A percentile compares a stretch with the other conserved stretches of the same genome.
Evolutionary conservation across 140 eudicot genomes (phyloP).

Genomic region (Oenanthe javanica): DNA sequence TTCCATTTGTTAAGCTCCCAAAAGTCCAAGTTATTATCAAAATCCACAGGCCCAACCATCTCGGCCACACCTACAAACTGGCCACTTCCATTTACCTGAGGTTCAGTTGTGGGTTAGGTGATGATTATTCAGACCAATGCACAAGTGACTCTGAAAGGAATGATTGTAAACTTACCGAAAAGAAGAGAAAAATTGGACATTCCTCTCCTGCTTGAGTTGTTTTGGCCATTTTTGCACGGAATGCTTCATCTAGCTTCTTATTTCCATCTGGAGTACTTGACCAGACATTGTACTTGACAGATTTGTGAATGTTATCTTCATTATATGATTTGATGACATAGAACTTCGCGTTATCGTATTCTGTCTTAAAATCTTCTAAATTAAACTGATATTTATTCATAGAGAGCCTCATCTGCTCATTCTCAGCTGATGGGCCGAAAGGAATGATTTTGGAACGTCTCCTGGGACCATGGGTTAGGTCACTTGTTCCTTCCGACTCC

Average conservation of each 20-base stretch:
- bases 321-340: conserved; percentile 83
- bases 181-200: conserved; percentile 81
- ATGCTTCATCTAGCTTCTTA: conserved; percentile 66
- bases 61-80: conserved; percentile 94
- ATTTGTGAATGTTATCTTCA: conserved; percentile 87
- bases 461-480: conserved; percentile 84
- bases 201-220: conserved; percentile 33
- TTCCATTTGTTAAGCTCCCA: conserved; percentile 97
- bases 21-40: conserved; percentile 63
- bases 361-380: conserved; percentile 45
- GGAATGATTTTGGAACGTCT: conserved; percentile 25
- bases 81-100: conserved; percentile 86
- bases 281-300: conserved; percentile 89
- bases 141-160: background rate
- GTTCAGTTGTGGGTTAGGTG: background rate
- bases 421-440: conserved; percentile 16
- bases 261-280: conserved; percentile 90
- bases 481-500: conserved; percentile 19
- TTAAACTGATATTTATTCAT: conserved; percentile 37
- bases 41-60: conserved; percentile 78
- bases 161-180: conserved; percentile 39
- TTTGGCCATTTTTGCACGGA: conserved; percentile 44
- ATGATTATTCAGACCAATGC: background rate
- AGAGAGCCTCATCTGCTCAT: conserved; percentile 22
- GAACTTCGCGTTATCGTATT: conserved; percentile 60